These are phyloP conservation scores for Heterobasidion occidentale DNA, from an alignment of 1,284 basidiomycete species.

Conservation along the genomic window DNA sequence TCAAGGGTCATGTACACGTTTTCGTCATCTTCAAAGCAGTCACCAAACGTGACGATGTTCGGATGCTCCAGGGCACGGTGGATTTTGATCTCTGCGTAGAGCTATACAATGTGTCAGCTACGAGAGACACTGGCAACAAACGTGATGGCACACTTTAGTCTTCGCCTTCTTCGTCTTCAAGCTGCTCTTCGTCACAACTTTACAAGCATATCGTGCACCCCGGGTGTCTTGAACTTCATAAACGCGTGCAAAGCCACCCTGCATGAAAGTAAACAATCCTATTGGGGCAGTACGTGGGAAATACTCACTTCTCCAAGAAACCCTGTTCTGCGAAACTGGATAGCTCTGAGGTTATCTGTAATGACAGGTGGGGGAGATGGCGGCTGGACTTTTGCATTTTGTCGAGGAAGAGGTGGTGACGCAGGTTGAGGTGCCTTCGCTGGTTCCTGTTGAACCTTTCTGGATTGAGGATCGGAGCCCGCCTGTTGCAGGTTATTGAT, in stretches of 20 bases:
- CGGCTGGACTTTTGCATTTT: slow-evolving; percentile 75
- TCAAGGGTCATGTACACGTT: slow-evolving; percentile 98
- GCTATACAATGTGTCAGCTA: slow-evolving; percentile 31
- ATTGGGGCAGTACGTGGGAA: neutral
- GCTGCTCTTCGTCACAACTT: slow-evolving; percentile 79
- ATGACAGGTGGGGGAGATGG: slow-evolving; percentile 80
- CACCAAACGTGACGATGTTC: slow-evolving; percentile 88
- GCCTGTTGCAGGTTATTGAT: slow-evolving; percentile 17
- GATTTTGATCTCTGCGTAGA: slow-evolving; percentile 98
- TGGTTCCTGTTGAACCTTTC: slow-evolving; percentile 7
- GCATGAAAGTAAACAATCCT: slow-evolving; percentile 6
- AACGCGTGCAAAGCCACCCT: slow-evolving; percentile 90
- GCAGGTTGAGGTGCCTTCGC: slow-evolving; percentile 23
- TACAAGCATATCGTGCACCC: slow-evolving; percentile 70
- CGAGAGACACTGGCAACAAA: neutral
- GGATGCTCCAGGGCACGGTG: slow-evolving; percentile 89
- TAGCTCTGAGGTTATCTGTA: slow-evolving; percentile 49
- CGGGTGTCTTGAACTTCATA: slow-evolving; percentile 77
- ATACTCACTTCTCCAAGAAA: slow-evolving; percentile 79
- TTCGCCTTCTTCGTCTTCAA: slow-evolving; percentile 89
- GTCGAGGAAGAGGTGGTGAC: slow-evolving; percentile 63
- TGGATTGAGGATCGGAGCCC: slow-evolving; percentile 15
- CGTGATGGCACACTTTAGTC: slow-evolving; percentile 59
- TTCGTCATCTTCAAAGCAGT: slow-evolving; percentile 93
- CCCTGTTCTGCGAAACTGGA: slow-evolving; percentile 63